Evolutionary conservation across 2,329 filamentous ascomycete species (phyloP).

Genomic region (Lizonia empirigonia): DNA sequence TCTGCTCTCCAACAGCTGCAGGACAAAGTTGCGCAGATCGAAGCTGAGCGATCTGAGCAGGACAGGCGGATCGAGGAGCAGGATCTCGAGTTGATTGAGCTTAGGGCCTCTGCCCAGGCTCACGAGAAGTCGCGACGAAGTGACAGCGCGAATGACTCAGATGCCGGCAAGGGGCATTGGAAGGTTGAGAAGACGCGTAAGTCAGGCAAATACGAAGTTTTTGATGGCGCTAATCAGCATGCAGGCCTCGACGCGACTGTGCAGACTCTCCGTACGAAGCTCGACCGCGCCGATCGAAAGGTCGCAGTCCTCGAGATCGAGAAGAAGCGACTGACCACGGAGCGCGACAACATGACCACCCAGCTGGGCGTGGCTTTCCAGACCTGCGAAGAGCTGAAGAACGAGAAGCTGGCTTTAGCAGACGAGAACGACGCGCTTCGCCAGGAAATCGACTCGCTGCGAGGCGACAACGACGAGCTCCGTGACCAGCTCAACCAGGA

Average conservation of each 20-base stretch:
- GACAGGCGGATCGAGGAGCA: constrained; percentile 58
- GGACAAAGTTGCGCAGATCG: constrained; percentile 62
- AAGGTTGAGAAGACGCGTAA: constrained; percentile 62
- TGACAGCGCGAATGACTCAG: constrained; percentile 59
- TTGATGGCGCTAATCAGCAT: constrained; percentile 17
- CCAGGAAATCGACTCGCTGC: constrained; percentile 43
- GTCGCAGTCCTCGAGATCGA: constrained; percentile 67
- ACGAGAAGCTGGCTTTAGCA: constrained; percentile 50
- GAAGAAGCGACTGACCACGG: constrained; percentile 65
- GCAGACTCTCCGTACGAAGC: constrained; percentile 63
- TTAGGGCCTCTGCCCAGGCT: constrained; percentile 55
- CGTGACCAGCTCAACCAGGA: constrained; percentile 43
- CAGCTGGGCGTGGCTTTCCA: constrained; percentile 67
- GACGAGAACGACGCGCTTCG: constrained; percentile 47
- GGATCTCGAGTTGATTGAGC: constrained; percentile 58
- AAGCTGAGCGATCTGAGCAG: constrained; percentile 59
- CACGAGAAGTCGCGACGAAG: constrained; percentile 49
- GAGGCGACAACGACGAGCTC: constrained; percentile 43
- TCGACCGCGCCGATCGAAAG: constrained; percentile 68
- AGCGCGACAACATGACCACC: constrained; percentile 68
- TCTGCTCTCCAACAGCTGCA: constrained; percentile 64
- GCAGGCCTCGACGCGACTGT: constrained; percentile 65
- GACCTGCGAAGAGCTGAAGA: constrained; percentile 59
- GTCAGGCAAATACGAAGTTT: constrained; percentile 35
- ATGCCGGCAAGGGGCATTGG: constrained; percentile 45